phyloP scores from a whole-genome alignment of 495 filamentous ascomycete genomes.

The Sabuloglossum arenarium region DNA sequence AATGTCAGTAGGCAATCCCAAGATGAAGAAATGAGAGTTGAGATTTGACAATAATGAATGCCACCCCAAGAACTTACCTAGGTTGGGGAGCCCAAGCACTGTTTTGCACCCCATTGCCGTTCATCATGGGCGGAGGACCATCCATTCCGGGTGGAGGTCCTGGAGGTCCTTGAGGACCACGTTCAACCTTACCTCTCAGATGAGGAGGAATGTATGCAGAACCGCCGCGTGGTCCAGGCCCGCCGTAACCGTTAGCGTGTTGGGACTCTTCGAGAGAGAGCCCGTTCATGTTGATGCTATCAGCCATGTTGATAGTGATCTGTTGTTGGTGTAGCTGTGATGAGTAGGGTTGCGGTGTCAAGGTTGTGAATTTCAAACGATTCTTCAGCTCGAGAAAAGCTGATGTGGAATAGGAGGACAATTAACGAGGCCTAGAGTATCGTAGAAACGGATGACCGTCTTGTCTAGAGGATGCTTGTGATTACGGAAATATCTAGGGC shows the following conservation, averaged over 20 bases:
- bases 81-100: conserved; percentile 35
- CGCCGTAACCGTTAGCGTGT: conserved; percentile 34
- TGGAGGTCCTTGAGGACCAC: conserved; percentile 8
- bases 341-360: background rate
- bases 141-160: conserved; percentile 21
- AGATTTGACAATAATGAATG: background rate
- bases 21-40: background rate
- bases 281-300: conserved; percentile 81
- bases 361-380: background rate
- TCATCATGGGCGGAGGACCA: conserved; percentile 20
- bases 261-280: conserved; percentile 55
- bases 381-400: too few relatives aligned
- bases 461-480: background rate
- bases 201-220: conserved; percentile 92
- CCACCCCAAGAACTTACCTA: conserved; percentile 22
- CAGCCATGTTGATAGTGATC: conserved; percentile 49
- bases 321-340: background rate
- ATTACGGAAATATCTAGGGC: background rate
- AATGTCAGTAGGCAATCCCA: background rate
- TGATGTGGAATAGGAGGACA: background rate
- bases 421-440: background rate
- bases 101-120: conserved; percentile 30
- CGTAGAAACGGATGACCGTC: background rate
- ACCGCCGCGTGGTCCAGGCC: conserved; percentile 2
- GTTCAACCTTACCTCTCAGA: conserved; percentile 42